Percentiles rank a stretch among this genome's conserved stretches.
Evolutionary conservation across 768 basidiomycete species (phyloP).

Genomic region (Amanita subjunquillea): DNA sequence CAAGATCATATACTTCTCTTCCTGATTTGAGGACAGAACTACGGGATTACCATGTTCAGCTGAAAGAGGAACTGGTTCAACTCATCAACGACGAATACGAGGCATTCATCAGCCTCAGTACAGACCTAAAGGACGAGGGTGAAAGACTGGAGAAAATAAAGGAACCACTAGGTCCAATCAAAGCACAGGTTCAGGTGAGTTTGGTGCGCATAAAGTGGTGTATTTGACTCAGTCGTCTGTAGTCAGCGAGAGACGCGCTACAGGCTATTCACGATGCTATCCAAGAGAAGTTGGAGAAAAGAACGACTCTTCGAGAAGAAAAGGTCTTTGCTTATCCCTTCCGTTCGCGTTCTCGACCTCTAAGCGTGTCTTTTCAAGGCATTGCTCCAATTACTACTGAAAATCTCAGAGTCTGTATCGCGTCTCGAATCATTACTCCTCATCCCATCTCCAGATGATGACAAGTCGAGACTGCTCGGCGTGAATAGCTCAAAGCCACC

Average conservation of each 20-base stretch:
- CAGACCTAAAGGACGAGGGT: constrained; percentile 83
- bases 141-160: constrained; percentile 58
- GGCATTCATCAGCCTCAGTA: constrained; percentile 93
- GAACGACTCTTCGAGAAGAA: constrained; percentile 74
- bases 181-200: constrained; percentile 59
- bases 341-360: neutral
- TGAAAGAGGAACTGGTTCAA: constrained; percentile 91
- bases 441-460: constrained; percentile 46
- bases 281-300: constrained; percentile 64
- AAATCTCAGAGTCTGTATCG: constrained; percentile 84
- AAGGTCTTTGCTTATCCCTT: constrained; percentile 41
- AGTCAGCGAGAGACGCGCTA: constrained; percentile 59
- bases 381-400: constrained; percentile 76
- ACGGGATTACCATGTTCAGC: constrained; percentile 66
- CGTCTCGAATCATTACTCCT: constrained; percentile 81
- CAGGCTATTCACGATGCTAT: constrained; percentile 62
- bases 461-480: constrained; percentile 23
- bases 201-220: neutral
- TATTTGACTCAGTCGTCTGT: neutral
- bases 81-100: constrained; percentile 98
- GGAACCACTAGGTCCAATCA: constrained; percentile 54
- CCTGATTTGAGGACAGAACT: constrained; percentile 84
- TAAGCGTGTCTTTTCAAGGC: constrained; percentile 34
- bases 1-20: constrained; percentile 74
- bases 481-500: constrained; percentile 23